Evolutionary conservation across 2,329 filamentous ascomycete genomes (phyloP).

Genomic region (Fusarium hostae): DNA sequence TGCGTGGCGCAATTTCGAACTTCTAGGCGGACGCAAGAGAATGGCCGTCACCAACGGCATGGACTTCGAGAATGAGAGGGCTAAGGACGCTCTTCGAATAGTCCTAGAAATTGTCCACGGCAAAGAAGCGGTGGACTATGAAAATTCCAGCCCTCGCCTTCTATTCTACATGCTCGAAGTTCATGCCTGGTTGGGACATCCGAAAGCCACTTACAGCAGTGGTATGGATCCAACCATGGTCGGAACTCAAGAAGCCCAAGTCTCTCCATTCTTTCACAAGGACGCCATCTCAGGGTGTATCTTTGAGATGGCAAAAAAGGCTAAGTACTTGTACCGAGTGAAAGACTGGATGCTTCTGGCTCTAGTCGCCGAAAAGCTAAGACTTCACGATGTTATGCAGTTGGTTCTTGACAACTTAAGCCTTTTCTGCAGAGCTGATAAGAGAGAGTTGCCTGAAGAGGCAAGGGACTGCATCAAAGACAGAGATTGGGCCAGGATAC

Average conservation of each 20-base stretch:
- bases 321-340: slow-evolving; percentile 4
- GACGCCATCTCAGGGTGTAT: background rate
- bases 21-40: background rate
- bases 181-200: slow-evolving; percentile 14
- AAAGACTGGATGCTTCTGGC: slow-evolving; percentile 31
- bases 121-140: background rate
- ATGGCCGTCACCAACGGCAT: background rate
- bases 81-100: background rate
- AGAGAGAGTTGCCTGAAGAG: background rate
- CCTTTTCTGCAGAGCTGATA: background rate
- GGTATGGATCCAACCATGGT: background rate
- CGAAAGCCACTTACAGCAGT: background rate
- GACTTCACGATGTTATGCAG: background rate
- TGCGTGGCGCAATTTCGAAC: background rate
- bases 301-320: background rate
- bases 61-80: background rate
- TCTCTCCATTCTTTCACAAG: slow-evolving; percentile 1
- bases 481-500: slow-evolving; percentile 1
- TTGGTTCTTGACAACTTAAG: background rate
- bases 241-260: background rate
- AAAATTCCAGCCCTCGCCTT: slow-evolving; percentile 1
- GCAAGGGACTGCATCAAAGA: slow-evolving; percentile 2
- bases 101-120: slow-evolving; percentile 20
- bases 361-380: slow-evolving; percentile 20
- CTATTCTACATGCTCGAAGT: slow-evolving; percentile 30